Base-by-base conservation (phyloP, 768 basidiomycete genomes). In the Calocybe cyanea region DNA sequence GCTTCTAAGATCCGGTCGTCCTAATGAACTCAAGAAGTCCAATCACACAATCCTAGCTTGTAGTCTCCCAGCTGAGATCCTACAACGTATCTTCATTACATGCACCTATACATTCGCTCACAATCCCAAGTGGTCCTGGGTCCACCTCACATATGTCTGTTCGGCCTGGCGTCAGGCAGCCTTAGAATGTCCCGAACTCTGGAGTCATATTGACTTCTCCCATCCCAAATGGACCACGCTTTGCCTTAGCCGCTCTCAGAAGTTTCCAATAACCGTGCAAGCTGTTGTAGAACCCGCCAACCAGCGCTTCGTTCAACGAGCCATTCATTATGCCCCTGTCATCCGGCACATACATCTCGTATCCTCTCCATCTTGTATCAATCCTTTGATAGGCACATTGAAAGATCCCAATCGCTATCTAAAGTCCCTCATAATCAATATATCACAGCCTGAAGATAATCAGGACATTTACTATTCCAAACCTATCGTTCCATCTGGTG, bases 191-290 rank as follows among this genome's bases (percentile, higher is more conserved):
- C 57, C 43, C 15, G 60, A 61, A 13, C 50, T 71, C 18, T 72
- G 69, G 71, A 55, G 59, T 38, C 60, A 62, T 48, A 57, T 71
- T 51, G 71, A 72, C 46, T 72, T 70, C 43, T 62, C 68, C 2
- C 58, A 67, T 51, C 62, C 67, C 4, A 58, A 46, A 52, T 63
- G 63, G 60, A 63, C 56, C 20, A 48, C 57, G 32, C 39, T 68
- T 23, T 65, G 66, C 7, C 53, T 66, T 20, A 38, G 46, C 19
- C 60, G 69, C 19, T 65, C 68, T 10, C 65, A 63, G 43, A 59
- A 56, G 39, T 54, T 60, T 18, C 58, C 69, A 23, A 50, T 71
- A 30, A 62, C 60, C 28, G 54, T 72, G 17, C 50, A 59, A 21
- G 59, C 67, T 1, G 54, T 54, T 24, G 63, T 69, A 13, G 55